Base-by-base conservation (phyloP, 768 basidiomycete genomes). In the Trametes elegans region DNA sequence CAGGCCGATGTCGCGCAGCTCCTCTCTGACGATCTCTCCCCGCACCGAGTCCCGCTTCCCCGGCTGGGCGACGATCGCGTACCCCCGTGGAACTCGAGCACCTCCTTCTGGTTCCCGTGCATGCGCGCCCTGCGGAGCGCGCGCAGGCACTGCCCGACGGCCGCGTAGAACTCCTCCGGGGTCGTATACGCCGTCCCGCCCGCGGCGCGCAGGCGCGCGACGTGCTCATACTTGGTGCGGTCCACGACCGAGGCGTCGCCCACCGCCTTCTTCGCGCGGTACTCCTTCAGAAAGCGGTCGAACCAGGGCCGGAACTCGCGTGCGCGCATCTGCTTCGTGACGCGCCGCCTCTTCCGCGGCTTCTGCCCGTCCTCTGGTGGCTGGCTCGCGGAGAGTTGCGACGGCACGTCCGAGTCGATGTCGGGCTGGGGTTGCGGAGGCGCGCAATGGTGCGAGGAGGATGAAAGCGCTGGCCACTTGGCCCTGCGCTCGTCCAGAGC, bases 61-160 rank as follows among this genome's bases (percentile, higher is more conserved):
- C 18, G 56, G 56, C 32, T 58, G 56, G 4, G 50, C 49, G 24
- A 58, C 51, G 39, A 58, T 48, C 21, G 49, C 40, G 36, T 58
- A 58, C 29, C 44, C 43, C 50, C 56, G 21, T 11, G 11, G 35
- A 58, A 58, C 26, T 35, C 21, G 8, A 58, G 27, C 31, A 52
- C 50, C 3, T 28, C 24, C 27, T 27, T 23, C 28, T 16, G 16
- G 10, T 38, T 38, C 35, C 19, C 21, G 3, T 28, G 13, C 23
- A 18, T 3, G n/a, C 21, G 11, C 42, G 23, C 13, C 24, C n/a
- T n/a, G n/a, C 26, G 9, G n/a, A 52, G 50, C 24, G 18, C 40
- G 16, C 2, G 9, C 5, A 47, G 8, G 13, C 13, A 6, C 21
- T 14, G n/a, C 5, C 8, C 35, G 7, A 58, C 28, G 7, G 50